Evolutionary conservation across 2,329 filamentous ascomycete genomes (phyloP), one percentile per base, ranked within the genome.

Genomic region (Cladosporium sp.): DNA sequence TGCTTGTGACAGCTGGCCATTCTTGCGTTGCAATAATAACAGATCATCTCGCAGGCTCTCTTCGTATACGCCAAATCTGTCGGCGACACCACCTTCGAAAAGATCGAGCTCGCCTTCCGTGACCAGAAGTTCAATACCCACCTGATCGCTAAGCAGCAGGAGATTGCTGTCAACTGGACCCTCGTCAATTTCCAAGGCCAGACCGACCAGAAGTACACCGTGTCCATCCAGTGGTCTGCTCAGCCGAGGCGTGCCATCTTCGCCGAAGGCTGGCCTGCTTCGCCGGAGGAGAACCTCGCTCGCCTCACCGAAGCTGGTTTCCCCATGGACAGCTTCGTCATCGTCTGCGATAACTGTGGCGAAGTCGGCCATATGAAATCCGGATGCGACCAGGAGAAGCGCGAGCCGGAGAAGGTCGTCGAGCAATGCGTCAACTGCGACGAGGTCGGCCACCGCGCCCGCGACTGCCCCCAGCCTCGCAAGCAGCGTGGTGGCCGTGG

Each of bases 141-240:
- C 68, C 69, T 89, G 47, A 84, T 88, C 56, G 81, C 80, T 5
- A 62, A 86, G 71, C 78, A 80, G 56, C 69, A 78, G 29, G 64
- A 75, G 6, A 66, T 86, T 24, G 63, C 74, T 0, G 62, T 69
- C 1, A 80, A 82, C 4, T 77, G 83, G 57, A 86, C 82, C 54
- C 84, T 86, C 67, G 85, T 88, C 80, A 84, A 88, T 56, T 70
- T 88, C 1, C 84, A 88, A 61, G 85, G 85, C 4, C 80, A 85
- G 47, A 58, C 71, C 15, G 71, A 74, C 51, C 73, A 75, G 62
- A 73, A 74, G 53, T 81, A 73, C 51, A 68, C 72, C 20, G 69
- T 80, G 47, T 71, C 71, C 0, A 75, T 77, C 61, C 78, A 73
- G 61, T 73, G 70, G 57, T 70, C 64, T 11, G 55, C 63, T 12